Base-by-base conservation (phyloP, 805 yeast genomes). In the Torulaspora maleeae region DNA sequence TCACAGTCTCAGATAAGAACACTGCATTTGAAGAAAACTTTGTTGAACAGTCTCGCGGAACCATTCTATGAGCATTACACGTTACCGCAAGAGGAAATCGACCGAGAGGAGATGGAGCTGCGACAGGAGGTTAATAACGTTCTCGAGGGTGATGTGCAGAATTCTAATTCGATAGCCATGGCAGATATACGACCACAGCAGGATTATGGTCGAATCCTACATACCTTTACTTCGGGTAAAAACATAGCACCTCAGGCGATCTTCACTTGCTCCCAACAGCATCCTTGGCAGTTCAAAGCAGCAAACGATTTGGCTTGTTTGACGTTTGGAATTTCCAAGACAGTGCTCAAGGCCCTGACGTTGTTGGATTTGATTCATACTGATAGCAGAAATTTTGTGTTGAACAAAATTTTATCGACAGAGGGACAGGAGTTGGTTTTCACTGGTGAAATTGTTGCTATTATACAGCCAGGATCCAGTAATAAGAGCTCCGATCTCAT, bases 221-320 rank as follows among this genome's bases (percentile, higher is more conserved):
- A 86, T 68, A 61, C 83, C 29, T 68, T 80, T 49, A 74, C 87
- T 0, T 75, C 89, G 0, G 81, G 85, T 2, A 88, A 85, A 55
- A 82, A 81, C 48, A 69, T 83, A 0, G 71, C 79, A 1, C 91
- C 91, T 9, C 93, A 87, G 58, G 93, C 96, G 0, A 82, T 89
- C 10, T 82, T 90, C 61, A 87, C 96, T 0, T 86, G 95, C 39
- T 80, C 79, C 2, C 69, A 76, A 19, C 78, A 76, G 11, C 74
- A 76, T 38, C 97, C 97, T 0, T 90, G 93, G 90, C 68, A 72
- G 22, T 75, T 90, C 40, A 79, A 78, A 56, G 90, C 95, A 5
- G 88, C 95, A 12, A 90, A 91, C 61, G 97, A 90, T 65, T 71
- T 89, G 52, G 95, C 96, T 0, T 86, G 95, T 59, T 71, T 88